These are phyloP conservation scores for Musa schizocarpa DNA, from an alignment of 176 grass and related monocot genomes.

Conservation along the genomic window DNA sequence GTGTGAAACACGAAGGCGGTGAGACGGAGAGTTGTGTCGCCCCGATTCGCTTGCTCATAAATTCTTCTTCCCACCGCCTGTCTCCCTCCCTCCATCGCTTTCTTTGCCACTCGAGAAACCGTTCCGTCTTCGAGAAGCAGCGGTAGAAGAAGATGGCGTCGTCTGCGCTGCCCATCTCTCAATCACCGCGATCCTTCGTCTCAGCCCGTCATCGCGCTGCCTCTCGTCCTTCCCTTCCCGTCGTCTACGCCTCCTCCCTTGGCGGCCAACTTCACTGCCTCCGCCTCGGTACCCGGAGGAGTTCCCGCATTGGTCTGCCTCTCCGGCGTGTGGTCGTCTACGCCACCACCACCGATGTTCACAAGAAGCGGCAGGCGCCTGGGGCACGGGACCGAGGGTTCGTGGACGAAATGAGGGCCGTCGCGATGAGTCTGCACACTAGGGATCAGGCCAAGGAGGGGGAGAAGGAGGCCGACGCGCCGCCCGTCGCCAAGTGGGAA, in stretches of 20 bases:
- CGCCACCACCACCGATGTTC: neutral
- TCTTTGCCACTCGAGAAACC: too few species aligned
- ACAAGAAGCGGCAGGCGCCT: neutral
- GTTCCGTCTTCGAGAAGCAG: too few species aligned
- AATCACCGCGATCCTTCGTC: neutral
- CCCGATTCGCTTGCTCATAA: too few species aligned
- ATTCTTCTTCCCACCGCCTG: too few species aligned
- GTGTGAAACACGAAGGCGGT: too few species aligned
- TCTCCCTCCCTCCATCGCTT: too few species aligned
- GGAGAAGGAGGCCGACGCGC: conserved; percentile 65
- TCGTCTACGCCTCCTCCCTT: neutral
- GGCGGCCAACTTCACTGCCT: neutral
- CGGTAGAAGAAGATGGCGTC: neutral
- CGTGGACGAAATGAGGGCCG: conserved; percentile 87
- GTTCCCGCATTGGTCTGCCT: neutral
- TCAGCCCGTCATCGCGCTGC: neutral
- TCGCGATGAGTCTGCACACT: conserved; percentile 81
- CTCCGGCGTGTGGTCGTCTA: neutral
- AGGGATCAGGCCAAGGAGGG: conserved; percentile 79
- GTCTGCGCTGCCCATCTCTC: neutral
- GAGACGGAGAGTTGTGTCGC: too few species aligned
- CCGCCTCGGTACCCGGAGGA: neutral
- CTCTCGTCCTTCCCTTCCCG: neutral
- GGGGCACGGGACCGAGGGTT: conserved; percentile 36
- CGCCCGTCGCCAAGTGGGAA: conserved; percentile 65